Evolutionary conservation across 2,329 filamentous ascomycete species (phyloP).

Genomic region (Berkeleyomyces rouxiae): DNA sequence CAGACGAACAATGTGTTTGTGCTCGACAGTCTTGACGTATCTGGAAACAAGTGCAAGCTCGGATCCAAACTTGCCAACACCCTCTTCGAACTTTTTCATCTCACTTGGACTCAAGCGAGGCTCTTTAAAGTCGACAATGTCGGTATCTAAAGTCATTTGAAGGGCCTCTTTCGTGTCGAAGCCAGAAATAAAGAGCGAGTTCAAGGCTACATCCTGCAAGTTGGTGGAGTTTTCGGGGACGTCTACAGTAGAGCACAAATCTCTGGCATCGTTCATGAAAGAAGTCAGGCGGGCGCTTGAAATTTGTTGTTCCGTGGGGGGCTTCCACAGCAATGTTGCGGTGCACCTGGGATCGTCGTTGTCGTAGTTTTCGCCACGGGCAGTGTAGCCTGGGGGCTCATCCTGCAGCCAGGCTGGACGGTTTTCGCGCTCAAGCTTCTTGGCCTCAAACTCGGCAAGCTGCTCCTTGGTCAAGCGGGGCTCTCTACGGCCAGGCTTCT

Average conservation of each 20-base stretch:
- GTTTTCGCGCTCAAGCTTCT: slow-evolving; percentile 61
- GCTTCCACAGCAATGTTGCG: slow-evolving; percentile 60
- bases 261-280: slow-evolving; percentile 57
- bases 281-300: slow-evolving; percentile 47
- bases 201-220: slow-evolving; percentile 66
- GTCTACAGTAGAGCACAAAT: slow-evolving; percentile 48
- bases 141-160: slow-evolving; percentile 47
- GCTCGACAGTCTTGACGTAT: slow-evolving; percentile 68
- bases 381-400: slow-evolving; percentile 70
- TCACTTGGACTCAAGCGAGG: slow-evolving; percentile 65
- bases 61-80: slow-evolving; percentile 74
- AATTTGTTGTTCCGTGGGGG: slow-evolving; percentile 39
- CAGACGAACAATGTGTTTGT: slow-evolving; percentile 64
- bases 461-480: slow-evolving; percentile 65
- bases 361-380: slow-evolving; percentile 61
- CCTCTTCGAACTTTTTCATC: slow-evolving; percentile 82
- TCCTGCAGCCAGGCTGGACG: slow-evolving; percentile 90
- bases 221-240: slow-evolving; percentile 67
- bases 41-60: slow-evolving; percentile 71
- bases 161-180: slow-evolving; percentile 60
- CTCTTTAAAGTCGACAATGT: slow-evolving; percentile 64
- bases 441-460: slow-evolving; percentile 61
- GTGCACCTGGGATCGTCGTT: slow-evolving; percentile 60
- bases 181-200: slow-evolving; percentile 52
- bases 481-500: slow-evolving; percentile 66